Evolutionary conservation across 208 protist species (phyloP), one percentile per base, ranked within the genome.

Genomic region (Leishmania aethiopica): DNA sequence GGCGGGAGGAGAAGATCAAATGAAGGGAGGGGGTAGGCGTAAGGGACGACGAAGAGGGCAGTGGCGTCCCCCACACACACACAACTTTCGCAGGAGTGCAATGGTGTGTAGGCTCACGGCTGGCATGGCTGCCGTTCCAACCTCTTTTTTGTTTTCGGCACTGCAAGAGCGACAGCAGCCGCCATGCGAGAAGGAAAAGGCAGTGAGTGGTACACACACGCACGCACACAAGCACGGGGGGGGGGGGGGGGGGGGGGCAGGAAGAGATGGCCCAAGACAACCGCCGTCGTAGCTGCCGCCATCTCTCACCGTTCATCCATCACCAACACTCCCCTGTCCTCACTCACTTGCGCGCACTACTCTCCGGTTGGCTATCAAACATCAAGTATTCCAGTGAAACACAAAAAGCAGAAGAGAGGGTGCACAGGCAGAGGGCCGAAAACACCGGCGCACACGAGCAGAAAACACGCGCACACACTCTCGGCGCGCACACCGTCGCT

Each of bases 351-450:
- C 32, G 71, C 8, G 13, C 47, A 4, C 15, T 19, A 47, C 35
- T 2, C 73, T 42, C 45, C 45, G 35, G 3, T 15, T 74, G 45
- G 53, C 49, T 77, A 77, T 47, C 7, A n/a, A 60, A 76, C 42
- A 76, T 76, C n/a, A 51, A 76, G 42, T 74, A 69, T 76, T 75
- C 60, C 67, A 64, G 22, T 57, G 32, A 32, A 42, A n/a, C 40
- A 76, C 5, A 75, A 60, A 75, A 62, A 4, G 69, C 7, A 55
- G 72, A 15, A 59, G 49, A 40, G n/a, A 25, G 3, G n/a, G 25
- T 10, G n/a, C 22, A 0, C 42, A 75, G 6, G 47, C 13, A 55
- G 67, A 22, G 42, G 67, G 67, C 32, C n/a, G 8, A 66, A 37
- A 15, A 37, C 32, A 70, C 3, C 0, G 7, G 25, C 17, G 42